Base-by-base conservation (phyloP, 2,329 filamentous ascomycete species). In the Sporothrix phasma region DNA sequence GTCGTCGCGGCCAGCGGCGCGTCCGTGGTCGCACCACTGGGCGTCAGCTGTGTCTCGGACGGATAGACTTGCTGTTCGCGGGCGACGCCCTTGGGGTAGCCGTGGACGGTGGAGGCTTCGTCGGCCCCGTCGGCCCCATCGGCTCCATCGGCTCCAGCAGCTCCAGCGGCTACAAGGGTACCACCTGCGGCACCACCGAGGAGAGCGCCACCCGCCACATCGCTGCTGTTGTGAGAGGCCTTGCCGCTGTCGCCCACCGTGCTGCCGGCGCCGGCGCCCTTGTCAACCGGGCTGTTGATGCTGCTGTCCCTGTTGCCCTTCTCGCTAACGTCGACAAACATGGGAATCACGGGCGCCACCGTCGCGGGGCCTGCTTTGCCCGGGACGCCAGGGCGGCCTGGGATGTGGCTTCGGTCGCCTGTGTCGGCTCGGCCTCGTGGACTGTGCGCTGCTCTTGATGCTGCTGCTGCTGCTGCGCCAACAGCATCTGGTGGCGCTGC, bases 311-410 rank as follows among this genome's bases (percentile, higher is more conserved):
- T 43, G 17, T n/a, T n/a, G 39, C 29, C 39, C 56, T 49, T 46
- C 8, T 60, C 41, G 43, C 37, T 39, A 45, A 37, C n/a, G 17
- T 54, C n/a, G 61, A 43, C 39, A 63, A 63, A 63, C 49, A 63
- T 63, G 37, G 61, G 61, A 37, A 63, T 56, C 26, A 54, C 61
- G 7, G 61, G 47, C 5, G 61, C 26, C 8, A 24, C 47, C 1
- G 31, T 26, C 3, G 47, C 3, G 7, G 61, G n/a, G 46, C 46
- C 34, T 51, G 46, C 41, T 37, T 43, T 2, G 58, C 43, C 3
- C 17, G 56, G 26, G 39, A 31, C 15, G 56, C 41, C 19, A 60
- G 41, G 22, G 39, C 24, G 7, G 47, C 47, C 8, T 51, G 47
- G 17, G 26, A 31, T 3, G 47, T 31, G 47, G 26, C 26, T 3